These are phyloP conservation scores for Cercospora citrullina DNA, from an alignment of 2,329 filamentous ascomycete species.

Conservation along the genomic window DNA sequence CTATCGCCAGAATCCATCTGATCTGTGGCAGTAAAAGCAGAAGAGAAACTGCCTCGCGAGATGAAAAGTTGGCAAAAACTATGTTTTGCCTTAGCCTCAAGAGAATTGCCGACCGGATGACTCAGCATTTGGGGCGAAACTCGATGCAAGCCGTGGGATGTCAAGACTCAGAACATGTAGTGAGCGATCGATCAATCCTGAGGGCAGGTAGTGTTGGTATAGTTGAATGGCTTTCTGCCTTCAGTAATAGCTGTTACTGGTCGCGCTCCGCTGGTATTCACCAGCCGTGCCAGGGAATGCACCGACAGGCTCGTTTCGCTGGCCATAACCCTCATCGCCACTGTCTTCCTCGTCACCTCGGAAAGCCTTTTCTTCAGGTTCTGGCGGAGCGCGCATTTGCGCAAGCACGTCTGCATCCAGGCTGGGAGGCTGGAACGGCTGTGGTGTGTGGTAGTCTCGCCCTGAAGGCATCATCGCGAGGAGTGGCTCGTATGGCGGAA, in stretches of 20 bases:
- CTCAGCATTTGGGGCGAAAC: background rate
- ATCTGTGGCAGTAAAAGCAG: background rate
- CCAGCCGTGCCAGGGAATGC: constrained; percentile 52
- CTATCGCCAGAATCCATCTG: background rate
- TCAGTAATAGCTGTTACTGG: constrained; percentile 37
- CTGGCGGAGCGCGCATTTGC: constrained; percentile 58
- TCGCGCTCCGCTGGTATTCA: constrained; percentile 34
- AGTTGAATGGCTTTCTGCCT: background rate
- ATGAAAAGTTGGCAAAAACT: background rate
- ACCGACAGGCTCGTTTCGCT: constrained; percentile 44
- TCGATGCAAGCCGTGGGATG: background rate
- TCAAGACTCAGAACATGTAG: background rate
- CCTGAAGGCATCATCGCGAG: constrained; percentile 82
- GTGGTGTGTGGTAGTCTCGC: constrained; percentile 76
- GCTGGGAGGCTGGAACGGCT: constrained; percentile 64
- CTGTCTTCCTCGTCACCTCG: constrained; percentile 50
- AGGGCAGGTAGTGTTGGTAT: background rate
- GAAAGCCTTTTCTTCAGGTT: constrained; percentile 48
- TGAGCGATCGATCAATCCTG: background rate
- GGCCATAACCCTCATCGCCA: constrained; percentile 42
- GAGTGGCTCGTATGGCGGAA: constrained; percentile 71
- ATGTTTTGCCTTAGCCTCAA: background rate
- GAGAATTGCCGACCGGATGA: background rate
- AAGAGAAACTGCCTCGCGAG: background rate
- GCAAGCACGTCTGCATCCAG: constrained; percentile 65